Base-by-base conservation (phyloP, 139 green algal genomes). In the Auxenochlorella pyrenoidosa region DNA sequence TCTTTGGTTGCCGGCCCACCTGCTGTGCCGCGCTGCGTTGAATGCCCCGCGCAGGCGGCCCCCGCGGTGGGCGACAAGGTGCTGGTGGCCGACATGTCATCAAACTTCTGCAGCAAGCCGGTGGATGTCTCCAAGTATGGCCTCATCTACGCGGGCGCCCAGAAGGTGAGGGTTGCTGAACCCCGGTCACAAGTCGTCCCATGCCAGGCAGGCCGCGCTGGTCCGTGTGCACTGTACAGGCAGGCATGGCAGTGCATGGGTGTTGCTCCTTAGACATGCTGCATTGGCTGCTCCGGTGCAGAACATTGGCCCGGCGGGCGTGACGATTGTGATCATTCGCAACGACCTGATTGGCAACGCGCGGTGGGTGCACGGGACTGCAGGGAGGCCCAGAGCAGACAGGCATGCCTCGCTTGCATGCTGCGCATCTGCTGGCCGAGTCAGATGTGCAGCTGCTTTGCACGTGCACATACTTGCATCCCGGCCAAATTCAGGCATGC, bases 91-190 rank as follows among this genome's bases (percentile, higher is more conserved):
- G 98, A 99, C 93, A 99, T 99, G 95, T 98, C 94, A 54, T 98
- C 95, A 87, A 99, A 99, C 94, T 99, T 99, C 91, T 94, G 96
- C 86, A 97, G 91, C 85, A 99, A 99, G 94, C 97, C 96, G 15
- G 93, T 99, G 75, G 98, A 99, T 88, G 98, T 99, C 70, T 90
- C 85, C 88, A 99, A 99, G 75, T 98, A 96, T 80, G 96, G 93
- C 89, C 79, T 99, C 44, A 99, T 99, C 91, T 99, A 99, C 88
- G 97, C 96, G 28, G 98, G 98, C 54, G 98, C 96, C 0, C 98
- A 99, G 95, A 99, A 99, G 54, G 54, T 24, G 54, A 63, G 54
- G 54, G 15, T 13, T 22, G 54, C 54, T 2, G 18, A 13, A 24
- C 54, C n/a, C n/a, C n/a, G n/a, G n/a, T n/a, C n/a, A n/a, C n/a